Evolutionary conservation across 306 rosid species (phyloP), one percentile per base, ranked within the genome.

Genomic region (Luffa acutangula): DNA sequence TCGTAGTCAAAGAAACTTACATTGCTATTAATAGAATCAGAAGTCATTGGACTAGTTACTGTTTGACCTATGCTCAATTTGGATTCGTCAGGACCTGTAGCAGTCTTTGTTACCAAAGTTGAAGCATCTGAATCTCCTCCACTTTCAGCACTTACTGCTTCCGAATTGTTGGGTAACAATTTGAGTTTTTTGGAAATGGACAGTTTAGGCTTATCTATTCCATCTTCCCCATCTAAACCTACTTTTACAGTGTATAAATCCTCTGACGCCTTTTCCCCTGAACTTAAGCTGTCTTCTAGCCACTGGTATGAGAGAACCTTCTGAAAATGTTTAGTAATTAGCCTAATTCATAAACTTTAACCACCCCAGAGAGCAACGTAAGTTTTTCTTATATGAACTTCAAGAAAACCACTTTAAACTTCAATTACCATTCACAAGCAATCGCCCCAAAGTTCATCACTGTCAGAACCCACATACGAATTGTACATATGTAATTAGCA

Each of bases 221-320:
- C 79, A 58, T 74, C 66, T 77, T 82, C 85, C 57, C 62, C 85
- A 66, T 72, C 85, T 9, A 81, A 65, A 49, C 81, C 91, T 84
- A 84, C 76, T 63, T 87, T 87, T 41, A 91, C 73, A 77, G 51
- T 41, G 81, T 89, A 91, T 84, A 82, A 78, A 80, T 89, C 93
- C 88, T 92, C 95, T 15, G 90, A 84, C 18, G 82, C 84, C 81
- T 85, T 88, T 87, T 88, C 92, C 56, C 95, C 97, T 53, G 90
- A 81, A 79, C 88, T 91, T 88, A 94, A 87, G 84, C 97, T 81
- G 76, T 92, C 98, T 78, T 92, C 96, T 62, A 95, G 81, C 98
- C 98, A 92, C 53, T 87, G 96, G 82, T 89, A 91, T 43, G 82
- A 84, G 62, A 95, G 82, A 77, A 87, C 82, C 62, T 71, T 90